phyloP scores from a whole-genome alignment of 768 basidiomycete species.

The Xerocomellus dryophilus region DNA sequence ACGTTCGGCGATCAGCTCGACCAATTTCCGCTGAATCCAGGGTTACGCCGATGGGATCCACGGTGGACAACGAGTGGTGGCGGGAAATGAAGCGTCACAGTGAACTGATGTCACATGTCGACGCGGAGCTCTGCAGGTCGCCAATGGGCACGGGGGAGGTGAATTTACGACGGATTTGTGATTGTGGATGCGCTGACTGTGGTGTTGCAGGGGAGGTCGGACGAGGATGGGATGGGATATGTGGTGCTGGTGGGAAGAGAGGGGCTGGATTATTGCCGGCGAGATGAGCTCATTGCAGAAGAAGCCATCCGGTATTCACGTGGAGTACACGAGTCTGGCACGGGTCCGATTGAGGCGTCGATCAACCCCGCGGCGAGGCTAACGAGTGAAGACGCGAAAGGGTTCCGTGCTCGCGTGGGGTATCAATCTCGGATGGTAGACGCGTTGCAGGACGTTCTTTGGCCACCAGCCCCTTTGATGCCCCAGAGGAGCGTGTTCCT shows the following conservation, averaged over 20 bases:
- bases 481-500: constrained; percentile 48
- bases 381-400: constrained; percentile 12
- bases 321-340: constrained; percentile 35
- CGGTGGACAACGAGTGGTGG: constrained; percentile 24
- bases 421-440: constrained; percentile 42
- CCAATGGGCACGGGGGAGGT: constrained; percentile 41
- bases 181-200: constrained; percentile 8
- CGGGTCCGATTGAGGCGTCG: constrained; percentile 33
- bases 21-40: constrained; percentile 33
- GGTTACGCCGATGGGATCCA: constrained; percentile 17
- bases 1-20: constrained; percentile 29
- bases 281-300: constrained; percentile 48
- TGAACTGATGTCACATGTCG: constrained; percentile 53
- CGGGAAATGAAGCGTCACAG: constrained; percentile 31
- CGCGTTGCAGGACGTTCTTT: constrained; percentile 49
- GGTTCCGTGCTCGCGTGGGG: constrained; percentile 42
- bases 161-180: constrained; percentile 12
- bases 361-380: constrained; percentile 33
- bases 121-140: constrained; percentile 46
- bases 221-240: constrained; percentile 60
- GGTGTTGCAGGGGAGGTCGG: constrained; percentile 26
- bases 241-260: constrained; percentile 31
- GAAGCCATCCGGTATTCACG: constrained; percentile 48
- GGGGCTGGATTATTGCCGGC: constrained; percentile 37
- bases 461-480: constrained; percentile 40